These are phyloP conservation scores for Delonix regia DNA, from an alignment of 306 rosid species.

Conservation along the genomic window DNA sequence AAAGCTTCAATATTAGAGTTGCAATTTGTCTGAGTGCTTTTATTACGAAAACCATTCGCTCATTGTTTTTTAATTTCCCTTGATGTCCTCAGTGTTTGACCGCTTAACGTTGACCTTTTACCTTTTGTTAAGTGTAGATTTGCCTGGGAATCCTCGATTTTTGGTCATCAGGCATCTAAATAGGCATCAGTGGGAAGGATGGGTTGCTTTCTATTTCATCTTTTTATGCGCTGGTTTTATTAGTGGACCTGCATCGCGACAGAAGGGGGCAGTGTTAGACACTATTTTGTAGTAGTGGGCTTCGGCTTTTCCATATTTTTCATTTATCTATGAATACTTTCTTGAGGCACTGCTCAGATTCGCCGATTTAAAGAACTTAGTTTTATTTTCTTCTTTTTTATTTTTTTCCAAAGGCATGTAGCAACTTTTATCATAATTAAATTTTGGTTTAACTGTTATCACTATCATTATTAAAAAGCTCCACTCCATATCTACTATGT, in stretches of 20 bases:
- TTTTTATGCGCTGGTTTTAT: constrained; percentile 57
- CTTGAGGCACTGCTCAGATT: constrained; percentile 37
- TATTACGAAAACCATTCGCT: constrained; percentile 43
- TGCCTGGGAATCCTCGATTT: constrained; percentile 39
- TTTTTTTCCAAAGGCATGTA: background rate
- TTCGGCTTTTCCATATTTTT: constrained; percentile 37
- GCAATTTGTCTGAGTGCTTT: constrained; percentile 47
- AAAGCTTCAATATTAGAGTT: constrained; percentile 52
- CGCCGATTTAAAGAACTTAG: constrained; percentile 25
- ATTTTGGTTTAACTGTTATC: constrained; percentile 9
- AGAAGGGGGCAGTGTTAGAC: constrained; percentile 42
- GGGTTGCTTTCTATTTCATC: constrained; percentile 48
- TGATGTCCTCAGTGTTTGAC: constrained; percentile 55
- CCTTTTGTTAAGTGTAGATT: constrained; percentile 44
- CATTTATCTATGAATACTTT: constrained; percentile 40
- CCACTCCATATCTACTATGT: background rate
- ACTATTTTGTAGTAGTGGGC: constrained; percentile 38
- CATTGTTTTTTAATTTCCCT: constrained; percentile 43
- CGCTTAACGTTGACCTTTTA: constrained; percentile 52
- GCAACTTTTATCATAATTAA: constrained; percentile 1
- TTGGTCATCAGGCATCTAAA: constrained; percentile 38
- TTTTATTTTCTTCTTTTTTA: constrained; percentile 22
- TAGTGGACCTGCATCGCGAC: constrained; percentile 62
- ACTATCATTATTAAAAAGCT: background rate
- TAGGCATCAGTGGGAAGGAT: constrained; percentile 48